phyloP scores from a whole-genome alignment of 1,284 basidiomycete genomes.

The Puccinia novopanici region DNA sequence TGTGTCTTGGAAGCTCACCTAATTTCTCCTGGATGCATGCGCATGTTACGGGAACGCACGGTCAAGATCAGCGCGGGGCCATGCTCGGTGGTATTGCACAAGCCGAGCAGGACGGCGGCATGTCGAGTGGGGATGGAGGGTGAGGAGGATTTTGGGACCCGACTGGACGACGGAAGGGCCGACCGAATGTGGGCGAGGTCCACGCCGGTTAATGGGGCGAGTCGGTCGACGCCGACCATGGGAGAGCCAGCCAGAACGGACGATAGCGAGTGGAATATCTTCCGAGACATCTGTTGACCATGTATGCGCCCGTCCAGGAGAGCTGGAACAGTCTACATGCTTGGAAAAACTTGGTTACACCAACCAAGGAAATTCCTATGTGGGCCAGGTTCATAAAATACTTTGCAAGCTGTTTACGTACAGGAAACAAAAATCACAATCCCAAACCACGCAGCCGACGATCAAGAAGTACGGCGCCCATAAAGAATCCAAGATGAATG shows the following conservation, averaged over 20 bases:
- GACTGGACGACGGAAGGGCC: conserved; percentile 6
- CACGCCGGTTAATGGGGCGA: conserved; percentile 20
- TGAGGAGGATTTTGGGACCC: neutral
- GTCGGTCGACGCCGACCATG: conserved; percentile 6
- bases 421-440: no score
- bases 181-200: conserved; percentile 27
- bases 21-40: conserved; percentile 40
- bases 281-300: conserved; percentile 10
- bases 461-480: no score
- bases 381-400: no score
- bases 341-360: neutral
- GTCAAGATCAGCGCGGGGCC: conserved; percentile 28
- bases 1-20: neutral
- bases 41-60: conserved; percentile 20
- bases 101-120: conserved; percentile 30
- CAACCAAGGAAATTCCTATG: neutral
- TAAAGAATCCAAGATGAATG: no score
- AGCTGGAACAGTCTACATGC: neutral
- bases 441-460: no score
- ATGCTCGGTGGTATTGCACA: conserved; percentile 1
- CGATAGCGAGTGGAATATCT: conserved; percentile 1
- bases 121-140: neutral
- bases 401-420: no score
- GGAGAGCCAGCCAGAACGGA: neutral
- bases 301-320: neutral